Evolutionary conservation across 306 rosid genomes (phyloP), one percentile per base, ranked within the genome.

Genomic region (Parietaria judaica): DNA sequence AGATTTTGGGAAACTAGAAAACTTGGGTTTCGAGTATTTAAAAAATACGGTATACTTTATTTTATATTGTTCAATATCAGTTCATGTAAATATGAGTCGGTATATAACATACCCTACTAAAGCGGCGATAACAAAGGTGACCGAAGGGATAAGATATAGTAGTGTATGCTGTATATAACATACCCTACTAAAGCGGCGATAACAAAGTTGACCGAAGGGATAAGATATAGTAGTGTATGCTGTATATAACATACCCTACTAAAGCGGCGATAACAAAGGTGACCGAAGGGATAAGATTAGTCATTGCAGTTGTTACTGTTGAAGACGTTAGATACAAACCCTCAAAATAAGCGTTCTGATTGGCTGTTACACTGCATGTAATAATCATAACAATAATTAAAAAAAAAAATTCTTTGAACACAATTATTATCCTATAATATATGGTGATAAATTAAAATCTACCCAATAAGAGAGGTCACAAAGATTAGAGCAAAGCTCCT

Each of bases 291-390:
- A 79, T 74, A 44, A 88, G 71, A 72, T 88, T 88, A 51, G 62
- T 74, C 86, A 83, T 81, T 16, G 94, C 86, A 1, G 79, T 83
- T 7, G 90, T 74, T 63, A 81, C 77, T 5, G 86, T 83, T 11
- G 90, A 85, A 61, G 83, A 77, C 7, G 90, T 59, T 36, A 85
- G 81, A 46, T 52, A 83, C 50, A 88, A 53, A 11, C 96, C 94
- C 72, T 75, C 81, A 63, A 81, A 81, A 71, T 79, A 85, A 16
- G 82, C 71, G 37, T 88, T 88, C 68, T 83, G 94, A 57, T 85
- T 64, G 43, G 55, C 56, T 36, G 96, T 88, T 8, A 72, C 80
- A 5, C 88, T 85, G 80, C 77, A 66, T 36, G 58, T 13, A 37
- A 14, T 61, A 44, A 10, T 59, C 31, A 13, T 15, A n/a, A 43